phyloP scores from a whole-genome alignment of 2,329 filamentous ascomycete species.

The Aureobasidium leucospermi region DNA sequence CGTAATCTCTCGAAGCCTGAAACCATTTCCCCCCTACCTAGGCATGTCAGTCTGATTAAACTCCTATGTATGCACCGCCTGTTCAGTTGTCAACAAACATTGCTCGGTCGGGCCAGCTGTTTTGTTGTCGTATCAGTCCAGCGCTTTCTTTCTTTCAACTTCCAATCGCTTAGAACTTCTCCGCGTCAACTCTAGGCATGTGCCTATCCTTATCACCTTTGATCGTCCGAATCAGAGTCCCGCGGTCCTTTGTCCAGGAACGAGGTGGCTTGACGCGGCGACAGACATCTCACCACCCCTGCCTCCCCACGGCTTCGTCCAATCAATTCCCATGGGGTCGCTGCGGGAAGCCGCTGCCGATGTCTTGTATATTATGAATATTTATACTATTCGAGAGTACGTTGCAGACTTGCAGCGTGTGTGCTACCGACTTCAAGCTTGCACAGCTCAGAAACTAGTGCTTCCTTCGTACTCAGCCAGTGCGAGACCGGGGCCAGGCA shows the following conservation, averaged over 20 bases:
- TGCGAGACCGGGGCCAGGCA: conserved; percentile 2
- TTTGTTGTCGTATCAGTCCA: conserved; percentile 7
- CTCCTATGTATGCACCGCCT: background rate
- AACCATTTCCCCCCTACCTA: background rate
- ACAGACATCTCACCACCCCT: conserved; percentile 12
- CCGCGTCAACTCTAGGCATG: background rate
- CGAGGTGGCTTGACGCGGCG: background rate
- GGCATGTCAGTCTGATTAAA: background rate
- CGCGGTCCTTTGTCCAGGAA: conserved; percentile 2
- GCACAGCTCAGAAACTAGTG: background rate
- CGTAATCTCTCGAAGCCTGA: conserved; percentile 11
- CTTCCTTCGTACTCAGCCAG: background rate
- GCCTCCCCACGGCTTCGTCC: conserved; percentile 8
- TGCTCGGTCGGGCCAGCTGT: conserved; percentile 2
- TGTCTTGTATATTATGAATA: conserved; percentile 10
- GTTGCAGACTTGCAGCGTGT: background rate
- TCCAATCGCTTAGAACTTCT: conserved; percentile 10
- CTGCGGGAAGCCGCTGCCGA: background rate
- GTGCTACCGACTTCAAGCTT: background rate
- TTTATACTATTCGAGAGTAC: background rate
- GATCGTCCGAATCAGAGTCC: conserved; percentile 8
- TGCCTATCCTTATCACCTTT: conserved; percentile 10
- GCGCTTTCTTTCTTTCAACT: background rate
- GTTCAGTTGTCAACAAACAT: conserved; percentile 9
- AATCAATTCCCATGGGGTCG: conserved; percentile 6